Percentiles rank a stretch among this genome's conserved stretches.
phyloP scores from a whole-genome alignment of 495 filamentous ascomycete genomes.

The Daldinia childiae region DNA sequence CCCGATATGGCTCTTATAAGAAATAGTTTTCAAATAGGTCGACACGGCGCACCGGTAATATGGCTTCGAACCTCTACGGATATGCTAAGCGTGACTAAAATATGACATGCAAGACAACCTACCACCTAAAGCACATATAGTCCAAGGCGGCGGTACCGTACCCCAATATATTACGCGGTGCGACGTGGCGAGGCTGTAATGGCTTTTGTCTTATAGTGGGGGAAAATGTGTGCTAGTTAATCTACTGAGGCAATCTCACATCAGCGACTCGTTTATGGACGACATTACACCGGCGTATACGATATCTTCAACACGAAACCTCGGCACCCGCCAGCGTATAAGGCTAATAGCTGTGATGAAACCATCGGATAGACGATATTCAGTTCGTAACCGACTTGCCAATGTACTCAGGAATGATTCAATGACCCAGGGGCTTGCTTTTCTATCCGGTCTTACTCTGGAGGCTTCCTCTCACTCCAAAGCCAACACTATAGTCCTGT shows the following conservation, averaged over 20 bases:
- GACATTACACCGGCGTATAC: constrained; percentile 18
- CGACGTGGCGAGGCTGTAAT: constrained; percentile 25
- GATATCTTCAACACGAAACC: constrained; percentile 17
- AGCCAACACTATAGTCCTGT: not conserved
- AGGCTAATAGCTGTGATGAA: not conserved
- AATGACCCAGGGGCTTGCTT: not conserved
- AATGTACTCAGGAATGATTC: not conserved
- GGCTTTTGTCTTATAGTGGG: constrained; percentile 13
- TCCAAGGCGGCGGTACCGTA: constrained; percentile 16
- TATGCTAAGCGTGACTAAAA: constrained; percentile 21
- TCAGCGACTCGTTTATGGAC: constrained; percentile 26
- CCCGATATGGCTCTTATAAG: not conserved
- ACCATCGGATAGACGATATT: constrained; percentile 9
- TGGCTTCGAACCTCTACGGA: constrained; percentile 1
- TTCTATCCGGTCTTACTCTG: not conserved
- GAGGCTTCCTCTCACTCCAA: not conserved
- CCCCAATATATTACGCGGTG: constrained; percentile 20
- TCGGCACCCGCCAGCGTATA: constrained; percentile 4
- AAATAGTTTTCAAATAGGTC: constrained; percentile 8
- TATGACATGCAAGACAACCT: constrained; percentile 36
- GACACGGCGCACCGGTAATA: not conserved
- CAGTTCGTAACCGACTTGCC: constrained; percentile 9
- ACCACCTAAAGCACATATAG: constrained; percentile 2
- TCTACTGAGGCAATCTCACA: constrained; percentile 32
- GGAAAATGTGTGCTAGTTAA: constrained; percentile 26